A percentile compares a stretch with the other conserved stretches of the same genome.
phyloP scores from a whole-genome alignment of 495 filamentous ascomycete species.

The Cryomyces minteri region DNA sequence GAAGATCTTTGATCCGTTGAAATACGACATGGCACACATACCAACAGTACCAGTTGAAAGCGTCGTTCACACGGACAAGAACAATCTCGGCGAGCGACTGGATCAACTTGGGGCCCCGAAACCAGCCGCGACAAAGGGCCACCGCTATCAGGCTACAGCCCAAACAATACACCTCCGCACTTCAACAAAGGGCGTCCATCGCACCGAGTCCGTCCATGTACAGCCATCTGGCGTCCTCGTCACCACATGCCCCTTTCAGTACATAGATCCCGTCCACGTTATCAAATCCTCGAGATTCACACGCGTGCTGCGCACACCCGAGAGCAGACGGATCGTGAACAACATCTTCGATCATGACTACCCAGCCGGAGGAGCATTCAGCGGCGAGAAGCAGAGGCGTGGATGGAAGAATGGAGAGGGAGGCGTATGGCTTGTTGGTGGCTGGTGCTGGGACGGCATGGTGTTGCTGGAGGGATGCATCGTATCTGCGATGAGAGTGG shows the following conservation, averaged over 20 bases:
- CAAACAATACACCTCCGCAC: constrained; percentile 18
- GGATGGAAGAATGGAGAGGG: constrained; percentile 31
- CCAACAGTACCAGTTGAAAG: constrained; percentile 26
- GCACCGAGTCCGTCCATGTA: constrained; percentile 16
- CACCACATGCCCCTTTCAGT: constrained; percentile 15
- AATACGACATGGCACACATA: constrained; percentile 18
- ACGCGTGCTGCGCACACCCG: constrained; percentile 18
- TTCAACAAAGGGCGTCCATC: not conserved
- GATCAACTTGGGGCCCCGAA: not conserved
- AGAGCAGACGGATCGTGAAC: constrained; percentile 17
- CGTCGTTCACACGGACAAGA: constrained; percentile 25
- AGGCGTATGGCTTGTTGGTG: constrained; percentile 32
- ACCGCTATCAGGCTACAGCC: not conserved
- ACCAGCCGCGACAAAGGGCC: not conserved
- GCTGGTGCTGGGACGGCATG: constrained; percentile 50
- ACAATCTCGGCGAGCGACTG: not conserved
- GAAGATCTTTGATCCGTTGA: constrained; percentile 25
- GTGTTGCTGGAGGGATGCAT: constrained; percentile 40
- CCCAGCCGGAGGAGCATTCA: not conserved
- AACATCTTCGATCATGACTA: constrained; percentile 15
- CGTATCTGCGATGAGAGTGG: constrained; percentile 33
- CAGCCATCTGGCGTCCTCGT: constrained; percentile 16
- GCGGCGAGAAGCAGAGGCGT: constrained; percentile 1
- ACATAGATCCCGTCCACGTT: constrained; percentile 6
- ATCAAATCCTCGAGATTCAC: constrained; percentile 16